Conservation (phyloP, 2,329 filamentous ascomycete genomes). For the Capronia epimyces region DNA sequence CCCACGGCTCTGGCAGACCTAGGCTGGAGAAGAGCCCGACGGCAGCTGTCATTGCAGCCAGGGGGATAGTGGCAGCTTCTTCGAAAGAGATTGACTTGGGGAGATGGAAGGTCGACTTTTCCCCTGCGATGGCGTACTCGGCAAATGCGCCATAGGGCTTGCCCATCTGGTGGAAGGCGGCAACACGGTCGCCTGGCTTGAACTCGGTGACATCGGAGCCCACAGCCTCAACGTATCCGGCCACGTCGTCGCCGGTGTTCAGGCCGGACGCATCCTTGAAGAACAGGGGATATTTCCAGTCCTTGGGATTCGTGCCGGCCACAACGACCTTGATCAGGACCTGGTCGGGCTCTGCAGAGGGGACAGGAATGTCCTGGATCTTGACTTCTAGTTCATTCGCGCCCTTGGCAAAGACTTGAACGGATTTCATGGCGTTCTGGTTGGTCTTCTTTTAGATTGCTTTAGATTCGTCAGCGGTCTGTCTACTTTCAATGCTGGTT, state of each 20-base stretch:
- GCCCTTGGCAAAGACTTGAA: constrained; percentile 14
- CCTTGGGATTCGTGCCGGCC: constrained; percentile 47
- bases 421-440: constrained; percentile 15
- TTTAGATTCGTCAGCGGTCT: background rate
- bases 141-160: constrained; percentile 49
- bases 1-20: constrained; percentile 25
- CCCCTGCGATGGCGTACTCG: constrained; percentile 53
- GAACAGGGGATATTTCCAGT: constrained; percentile 39
- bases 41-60: constrained; percentile 23
- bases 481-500: background rate
- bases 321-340: constrained; percentile 41
- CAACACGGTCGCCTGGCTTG: constrained; percentile 52
- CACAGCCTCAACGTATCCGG: constrained; percentile 48
- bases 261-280: constrained; percentile 8
- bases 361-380: constrained; percentile 39
- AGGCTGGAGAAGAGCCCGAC: constrained; percentile 20
- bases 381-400: constrained; percentile 13
- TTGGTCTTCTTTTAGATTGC: background rate
- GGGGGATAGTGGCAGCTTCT: constrained; percentile 35
- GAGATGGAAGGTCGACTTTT: constrained; percentile 53
- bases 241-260: constrained; percentile 51
- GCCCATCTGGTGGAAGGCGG: constrained; percentile 47
- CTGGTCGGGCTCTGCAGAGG: constrained; percentile 36
- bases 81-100: constrained; percentile 50
- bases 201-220: constrained; percentile 51